Evolutionary conservation across 345 rosid genomes (phyloP), one percentile per base, ranked within the genome.

Genomic region (Passiflora organensis): DNA sequence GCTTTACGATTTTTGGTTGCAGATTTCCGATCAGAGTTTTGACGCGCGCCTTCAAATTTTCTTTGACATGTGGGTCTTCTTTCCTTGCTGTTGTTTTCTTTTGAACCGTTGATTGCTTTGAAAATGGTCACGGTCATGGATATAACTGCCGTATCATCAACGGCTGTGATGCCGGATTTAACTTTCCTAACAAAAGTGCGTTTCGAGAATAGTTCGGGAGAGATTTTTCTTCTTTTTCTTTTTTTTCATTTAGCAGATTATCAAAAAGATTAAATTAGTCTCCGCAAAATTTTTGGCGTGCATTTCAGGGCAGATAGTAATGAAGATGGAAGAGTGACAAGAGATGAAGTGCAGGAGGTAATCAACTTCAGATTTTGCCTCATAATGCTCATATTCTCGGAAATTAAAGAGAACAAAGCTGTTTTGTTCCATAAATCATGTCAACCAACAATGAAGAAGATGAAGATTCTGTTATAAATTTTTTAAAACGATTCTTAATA

Each of bases 1-100:
- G 72, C 94, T 93, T 55, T 78, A 46, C 16, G 96, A 86, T n/a
- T 93, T 93, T 55, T 93, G 96, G 96, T 70, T 77, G 61, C 94
- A 84, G 65, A 84, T 93, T 54, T 76, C 94, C 2, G 91, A 93
- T 55, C 87, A 89, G 53, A 89, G 96, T 69, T 93, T 93, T 56
- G 99, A 89, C 71, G 96, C 95, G 4, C 94, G 91, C 53, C 95
- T 93, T 55, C 99, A 93, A 59, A 89, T 93, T 63, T 89, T 93
- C 85, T 93, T 93, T 45, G 99, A 93, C 56, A 86, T 93, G 95
- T 89, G 42, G 10, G 82, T 71, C 14, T 12, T 32, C 36, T 43
- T 42, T 13, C 12, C 9, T 14, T 15, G 12, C 16, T 23, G 18
- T 18, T 4, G 28, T 12, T 28, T 1, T n/a, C 12, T 43, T 2